Conservation (phyloP, 768 basidiomycete species). For the Megacollybia marginata region DNA sequence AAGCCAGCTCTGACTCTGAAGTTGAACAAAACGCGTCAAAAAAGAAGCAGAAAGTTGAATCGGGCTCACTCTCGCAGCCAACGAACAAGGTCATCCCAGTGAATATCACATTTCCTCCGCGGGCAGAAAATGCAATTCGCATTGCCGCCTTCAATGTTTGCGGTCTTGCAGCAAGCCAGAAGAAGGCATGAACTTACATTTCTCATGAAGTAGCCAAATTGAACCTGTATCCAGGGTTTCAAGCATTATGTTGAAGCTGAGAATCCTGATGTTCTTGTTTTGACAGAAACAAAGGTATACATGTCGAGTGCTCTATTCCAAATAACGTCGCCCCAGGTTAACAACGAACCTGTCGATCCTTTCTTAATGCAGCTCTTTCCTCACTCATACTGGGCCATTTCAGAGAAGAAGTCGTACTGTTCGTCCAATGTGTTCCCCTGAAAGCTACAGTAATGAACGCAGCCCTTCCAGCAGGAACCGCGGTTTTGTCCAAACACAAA, state of each 20-base stretch:
- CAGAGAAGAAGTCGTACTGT: conserved; percentile 77
- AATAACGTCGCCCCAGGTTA: conserved; percentile 42
- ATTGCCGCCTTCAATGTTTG: conserved; percentile 78
- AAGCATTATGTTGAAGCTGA: conserved; percentile 78
- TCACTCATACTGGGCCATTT: conserved; percentile 69
- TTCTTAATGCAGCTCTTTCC: conserved; percentile 53
- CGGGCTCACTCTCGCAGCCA: conserved; percentile 44
- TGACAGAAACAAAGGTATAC: conserved; percentile 80
- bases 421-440: conserved; percentile 12
- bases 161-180: conserved; percentile 65
- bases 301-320: not conserved
- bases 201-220: not conserved
- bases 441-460: not conserved
- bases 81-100: conserved; percentile 71
- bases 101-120: conserved; percentile 48
- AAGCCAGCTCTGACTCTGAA: conserved; percentile 14
- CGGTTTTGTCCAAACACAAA: conserved; percentile 71
- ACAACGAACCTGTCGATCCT: conserved; percentile 58
- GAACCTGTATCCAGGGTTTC: conserved; percentile 52
- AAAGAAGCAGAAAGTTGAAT: conserved; percentile 15
- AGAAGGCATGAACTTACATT: conserved; percentile 46
- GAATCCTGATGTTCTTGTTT: conserved; percentile 74
- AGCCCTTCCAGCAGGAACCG: conserved; percentile 60
- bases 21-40: conserved; percentile 21
- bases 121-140: conserved; percentile 37